Evolutionary conservation across 2,329 filamentous ascomycete genomes (phyloP), one percentile per base, ranked within the genome.

Genomic region (Alternaria conjuncta): DNA sequence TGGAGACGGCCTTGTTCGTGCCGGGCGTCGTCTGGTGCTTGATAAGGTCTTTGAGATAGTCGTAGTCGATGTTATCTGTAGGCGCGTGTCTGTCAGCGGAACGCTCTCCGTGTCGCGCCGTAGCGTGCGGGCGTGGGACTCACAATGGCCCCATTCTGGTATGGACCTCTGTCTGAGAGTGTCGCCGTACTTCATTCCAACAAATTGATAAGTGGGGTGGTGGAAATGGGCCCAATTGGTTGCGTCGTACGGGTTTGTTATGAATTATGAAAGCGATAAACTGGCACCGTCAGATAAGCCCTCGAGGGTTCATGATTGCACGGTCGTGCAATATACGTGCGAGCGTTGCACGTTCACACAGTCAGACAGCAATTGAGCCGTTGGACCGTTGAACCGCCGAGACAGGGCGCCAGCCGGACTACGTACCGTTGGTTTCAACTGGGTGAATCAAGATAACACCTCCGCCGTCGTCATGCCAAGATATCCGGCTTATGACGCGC

Each of bases 41-140:
- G 84, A 96, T 95, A 74, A 92, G 86, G 78, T 92, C 87, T 81
- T 96, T 96, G 67, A 96, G 86, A 53, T 92, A 91, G 78, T 95
- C 93, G 84, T 96, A 96, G 79, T 96, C 93, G 80, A 96, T 89
- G 80, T 96, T 96, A 78, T 94, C 90, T 93, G 78, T 20, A 55
- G 12, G 56, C 56, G 55, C 56, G 46, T 30, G 46, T 30, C 15
- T 56, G 65, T 74, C 54, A 76, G 72, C 56, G 26, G 49, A 47
- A 25, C 13, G 47, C n/a, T 21, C 26, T 36, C 46, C 13, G 30
- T 18, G 50, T 18, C 20, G 25, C 49, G 49, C 32, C 13, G 28
- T 49, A 30, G 53, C 49, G 54, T 43, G 50, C 50, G 61, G 25
- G 54, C 50, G 46, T 50, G 49, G 61, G 47, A 79, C 83, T 75